Evolutionary conservation across 208 protist species (phyloP), one percentile per base, ranked within the genome.

Genomic region (Leishmania tropica): DNA sequence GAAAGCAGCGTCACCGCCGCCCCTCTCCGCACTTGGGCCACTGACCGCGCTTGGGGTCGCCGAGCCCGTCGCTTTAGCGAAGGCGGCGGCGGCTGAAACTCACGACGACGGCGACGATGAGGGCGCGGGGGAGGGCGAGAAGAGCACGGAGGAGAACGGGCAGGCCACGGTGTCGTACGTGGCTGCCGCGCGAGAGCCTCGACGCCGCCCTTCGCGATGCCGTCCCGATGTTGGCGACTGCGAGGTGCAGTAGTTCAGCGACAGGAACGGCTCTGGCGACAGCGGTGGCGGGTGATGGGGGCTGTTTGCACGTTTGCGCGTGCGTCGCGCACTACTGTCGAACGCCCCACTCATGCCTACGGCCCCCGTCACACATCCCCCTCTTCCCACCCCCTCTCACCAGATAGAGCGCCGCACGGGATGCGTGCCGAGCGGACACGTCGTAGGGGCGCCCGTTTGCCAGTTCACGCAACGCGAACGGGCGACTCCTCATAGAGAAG

Each of bases 161-260:
- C 68, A 51, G 19, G 24, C 19, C 68, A 51, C 68, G 21, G 68
- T 31, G 68, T 47, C 11, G 68, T 51, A 24, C 21, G 68, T 24
- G 35, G 19, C 11, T 74, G 40, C 37, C 68, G 42, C n/a, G 53
- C 68, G 68, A 19, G 68, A 53, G 68, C 42, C 47, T 21, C 48
- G 72, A 21, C 48, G 75, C 19, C 76, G 78, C 40, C 60, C 74
- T 48, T 60, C 81, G 15, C 76, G 83, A 24, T 86, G 78, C 58
- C 83, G 83, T 21, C 83, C 83, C n/a, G 64, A 86, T 37, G 17
- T 87, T n/a, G 80, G 87, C 48, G 86, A 92, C 81, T 92, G 89
- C 81, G 80, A 86, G 42, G 89, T 92, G 40, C 88, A 92, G 71
- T 92, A 84, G 54, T 31, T 3, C 15, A 19, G 24, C 37, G 68